Conservation (phyloP, 1,284 basidiomycete genomes). For the Ceratobasidium sp. region DNA sequence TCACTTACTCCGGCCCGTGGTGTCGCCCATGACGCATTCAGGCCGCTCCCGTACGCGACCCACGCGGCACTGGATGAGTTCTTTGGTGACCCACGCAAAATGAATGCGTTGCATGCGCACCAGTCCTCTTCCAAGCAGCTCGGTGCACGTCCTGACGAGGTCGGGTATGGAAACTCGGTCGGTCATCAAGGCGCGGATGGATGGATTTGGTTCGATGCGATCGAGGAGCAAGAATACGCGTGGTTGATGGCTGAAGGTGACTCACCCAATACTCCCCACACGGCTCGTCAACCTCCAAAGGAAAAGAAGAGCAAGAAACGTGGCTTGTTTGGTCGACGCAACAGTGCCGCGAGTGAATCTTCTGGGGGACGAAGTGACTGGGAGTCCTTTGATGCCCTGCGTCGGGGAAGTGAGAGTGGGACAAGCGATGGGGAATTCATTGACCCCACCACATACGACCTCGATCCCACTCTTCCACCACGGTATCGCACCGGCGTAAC, state of each 20-base stretch:
- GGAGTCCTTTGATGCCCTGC: constrained; percentile 34
- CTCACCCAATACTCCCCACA: constrained; percentile 1
- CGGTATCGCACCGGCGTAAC: constrained; percentile 10
- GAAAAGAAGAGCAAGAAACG: constrained; percentile 31
- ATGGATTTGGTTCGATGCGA: constrained; percentile 35
- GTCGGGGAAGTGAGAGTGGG: constrained; percentile 33
- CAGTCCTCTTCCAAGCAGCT: constrained; percentile 26
- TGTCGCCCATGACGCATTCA: constrained; percentile 16
- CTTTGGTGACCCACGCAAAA: constrained; percentile 35
- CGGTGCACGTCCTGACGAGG: constrained; percentile 29
- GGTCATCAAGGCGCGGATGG: constrained; percentile 30
- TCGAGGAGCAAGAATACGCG: constrained; percentile 35
- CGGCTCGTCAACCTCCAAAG: constrained; percentile 15
- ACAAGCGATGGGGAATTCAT: constrained; percentile 25
- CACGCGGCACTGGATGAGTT: constrained; percentile 33
- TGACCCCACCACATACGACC: constrained; percentile 33
- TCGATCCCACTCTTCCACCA: constrained; percentile 32
- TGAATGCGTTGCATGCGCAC: constrained; percentile 34
- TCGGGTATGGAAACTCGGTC: constrained; percentile 23
- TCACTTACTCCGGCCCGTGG: constrained; percentile 26
- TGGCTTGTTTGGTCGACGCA: constrained; percentile 24
- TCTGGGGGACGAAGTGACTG: constrained; percentile 23
- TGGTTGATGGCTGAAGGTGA: constrained; percentile 27
- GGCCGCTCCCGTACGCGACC: constrained; percentile 33
- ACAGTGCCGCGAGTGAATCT: constrained; percentile 20